Conservation (phyloP, 2,329 filamentous ascomycete species). For the Hypocrella siamensis region DNA sequence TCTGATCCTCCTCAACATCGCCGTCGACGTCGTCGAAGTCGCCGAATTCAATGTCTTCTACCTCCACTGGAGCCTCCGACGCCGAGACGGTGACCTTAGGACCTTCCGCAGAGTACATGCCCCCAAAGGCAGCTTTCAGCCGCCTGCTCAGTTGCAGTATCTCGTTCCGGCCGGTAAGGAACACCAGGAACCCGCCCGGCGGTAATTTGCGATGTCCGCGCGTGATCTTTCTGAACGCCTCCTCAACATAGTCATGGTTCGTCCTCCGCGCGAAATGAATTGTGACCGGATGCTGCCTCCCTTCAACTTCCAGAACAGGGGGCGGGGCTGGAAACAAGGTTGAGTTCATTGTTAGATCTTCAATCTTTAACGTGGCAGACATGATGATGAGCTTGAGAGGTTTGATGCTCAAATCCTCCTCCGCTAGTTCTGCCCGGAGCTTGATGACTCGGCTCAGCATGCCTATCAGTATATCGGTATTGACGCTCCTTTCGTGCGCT, state of each 20-base stretch:
- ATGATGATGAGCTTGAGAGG: constrained; percentile 93
- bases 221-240: constrained; percentile 74
- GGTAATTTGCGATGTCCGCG: constrained; percentile 82
- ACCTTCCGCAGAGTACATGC: constrained; percentile 37
- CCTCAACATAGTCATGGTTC: constrained; percentile 75
- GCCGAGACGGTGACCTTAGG: constrained; percentile 62
- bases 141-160: constrained; percentile 71
- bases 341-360: constrained; percentile 76
- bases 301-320: constrained; percentile 77
- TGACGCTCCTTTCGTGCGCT: constrained; percentile 91
- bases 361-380: constrained; percentile 86
- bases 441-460: constrained; percentile 91
- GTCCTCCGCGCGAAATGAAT: constrained; percentile 78
- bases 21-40: constrained; percentile 45
- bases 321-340: constrained; percentile 65
- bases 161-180: constrained; percentile 86
- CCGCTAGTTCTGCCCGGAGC: constrained; percentile 57
- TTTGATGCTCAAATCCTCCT: constrained; percentile 53
- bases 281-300: constrained; percentile 80
- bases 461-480: constrained; percentile 95
- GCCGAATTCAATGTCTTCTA: constrained; percentile 77
- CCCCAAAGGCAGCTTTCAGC: constrained; percentile 51
- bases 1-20: constrained; percentile 42
- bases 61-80: constrained; percentile 63
- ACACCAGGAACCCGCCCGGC: constrained; percentile 80